Conservation (phyloP, 2,329 filamentous ascomycete genomes). For the Alternaria infectoria region DNA sequence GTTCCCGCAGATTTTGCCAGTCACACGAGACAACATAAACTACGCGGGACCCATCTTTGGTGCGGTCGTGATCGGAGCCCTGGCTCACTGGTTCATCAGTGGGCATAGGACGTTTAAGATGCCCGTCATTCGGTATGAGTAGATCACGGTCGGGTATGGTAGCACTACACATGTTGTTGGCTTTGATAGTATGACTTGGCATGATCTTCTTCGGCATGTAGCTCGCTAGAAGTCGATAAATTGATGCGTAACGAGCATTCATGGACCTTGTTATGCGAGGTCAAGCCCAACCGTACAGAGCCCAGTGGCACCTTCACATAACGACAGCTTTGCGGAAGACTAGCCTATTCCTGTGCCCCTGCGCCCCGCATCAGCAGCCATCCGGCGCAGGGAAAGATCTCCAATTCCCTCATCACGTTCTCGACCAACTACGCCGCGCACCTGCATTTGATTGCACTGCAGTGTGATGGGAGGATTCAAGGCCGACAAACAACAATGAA, state of each 20-base stretch:
- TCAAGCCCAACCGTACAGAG: too few relatives aligned
- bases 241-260: background rate
- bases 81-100: slow-evolving; percentile 29
- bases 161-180: background rate
- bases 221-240: background rate
- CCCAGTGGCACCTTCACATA: background rate
- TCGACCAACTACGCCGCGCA: background rate
- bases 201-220: background rate
- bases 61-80: slow-evolving; percentile 29
- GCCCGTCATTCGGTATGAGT: slow-evolving; percentile 31
- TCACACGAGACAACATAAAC: slow-evolving; percentile 40
- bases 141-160: background rate
- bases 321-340: background rate
- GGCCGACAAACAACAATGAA: background rate
- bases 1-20: slow-evolving; percentile 35
- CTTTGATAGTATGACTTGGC: background rate
- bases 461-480: background rate
- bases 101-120: slow-evolving; percentile 29
- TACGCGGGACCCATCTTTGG: slow-evolving; percentile 39
- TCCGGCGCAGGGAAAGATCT: background rate
- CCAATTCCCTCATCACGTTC: background rate
- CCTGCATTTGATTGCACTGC: background rate
- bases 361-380: background rate
- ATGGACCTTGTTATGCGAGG: background rate
- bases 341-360: background rate